These are phyloP conservation scores for Datisca glomerata DNA, from an alignment of 306 rosid species.

Conservation along the genomic window DNA sequence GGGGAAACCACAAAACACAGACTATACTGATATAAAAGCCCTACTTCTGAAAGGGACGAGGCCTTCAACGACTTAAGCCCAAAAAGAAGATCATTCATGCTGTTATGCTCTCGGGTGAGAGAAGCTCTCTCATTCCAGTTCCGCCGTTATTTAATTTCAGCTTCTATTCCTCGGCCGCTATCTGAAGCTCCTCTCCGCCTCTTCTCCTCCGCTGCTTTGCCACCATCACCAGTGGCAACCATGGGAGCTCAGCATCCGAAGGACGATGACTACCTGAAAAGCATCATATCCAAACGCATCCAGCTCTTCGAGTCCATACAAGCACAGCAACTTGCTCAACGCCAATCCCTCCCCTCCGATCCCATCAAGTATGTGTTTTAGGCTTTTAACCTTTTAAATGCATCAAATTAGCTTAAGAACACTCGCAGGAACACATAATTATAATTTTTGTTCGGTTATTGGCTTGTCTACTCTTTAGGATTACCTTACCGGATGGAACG, in stretches of 20 bases:
- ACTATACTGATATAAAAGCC: no score
- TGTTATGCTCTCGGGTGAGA: not conserved
- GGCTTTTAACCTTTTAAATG: not conserved
- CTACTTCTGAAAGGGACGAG: no score
- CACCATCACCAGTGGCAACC: conserved; percentile 8
- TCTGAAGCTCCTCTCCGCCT: conserved; percentile 4
- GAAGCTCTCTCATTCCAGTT: conserved; percentile 3
- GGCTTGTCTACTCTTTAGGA: conserved; percentile 16
- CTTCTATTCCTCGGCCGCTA: not conserved
- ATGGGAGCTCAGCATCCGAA: conserved; percentile 42
- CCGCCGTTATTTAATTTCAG: not conserved
- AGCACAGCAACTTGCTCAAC: conserved; percentile 28
- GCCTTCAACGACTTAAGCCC: no score
- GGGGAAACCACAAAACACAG: no score
- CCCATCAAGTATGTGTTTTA: conserved; percentile 59
- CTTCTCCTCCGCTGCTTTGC: conserved; percentile 14
- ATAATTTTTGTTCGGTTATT: not conserved
- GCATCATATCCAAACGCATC: conserved; percentile 52
- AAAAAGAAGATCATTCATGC: conserved; percentile 3
- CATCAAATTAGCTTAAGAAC: not conserved
- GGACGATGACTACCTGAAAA: conserved; percentile 51
- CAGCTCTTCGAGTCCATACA: conserved; percentile 42
- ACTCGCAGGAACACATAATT: no score
- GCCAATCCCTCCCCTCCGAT: conserved; percentile 49
- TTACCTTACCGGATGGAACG: conserved; percentile 53